Evolutionary conservation across 345 rosid genomes (phyloP).

Genomic region (Physaria fendleri): DNA sequence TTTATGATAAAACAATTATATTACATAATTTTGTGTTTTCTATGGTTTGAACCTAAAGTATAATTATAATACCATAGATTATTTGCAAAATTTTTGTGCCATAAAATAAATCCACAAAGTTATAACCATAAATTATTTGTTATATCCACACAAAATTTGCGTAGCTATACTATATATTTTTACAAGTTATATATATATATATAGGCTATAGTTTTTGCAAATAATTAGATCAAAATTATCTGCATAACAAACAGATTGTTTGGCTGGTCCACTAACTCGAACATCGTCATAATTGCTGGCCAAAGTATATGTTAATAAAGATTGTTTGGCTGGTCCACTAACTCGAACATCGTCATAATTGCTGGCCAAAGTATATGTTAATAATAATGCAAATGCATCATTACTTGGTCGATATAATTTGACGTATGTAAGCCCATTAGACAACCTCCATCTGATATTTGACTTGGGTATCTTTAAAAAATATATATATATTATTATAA

Average conservation of each 20-base stretch:
- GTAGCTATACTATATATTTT: no score
- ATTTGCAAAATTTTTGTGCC: no score
- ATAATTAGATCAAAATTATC: conserved; percentile 19
- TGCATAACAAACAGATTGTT: conserved; percentile 24
- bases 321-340: no score
- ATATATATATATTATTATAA: no score
- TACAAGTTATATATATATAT: no score
- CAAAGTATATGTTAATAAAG: conserved; percentile 6
- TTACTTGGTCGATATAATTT: conserved; percentile 9
- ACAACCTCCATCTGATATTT: no score
- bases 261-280: conserved; percentile 25
- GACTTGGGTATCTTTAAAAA: no score
- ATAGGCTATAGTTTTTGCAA: conserved; percentile 3
- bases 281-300: conserved; percentile 20
- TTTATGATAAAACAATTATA: neutral
- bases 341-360: conserved; percentile 16
- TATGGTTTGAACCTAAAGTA: neutral
- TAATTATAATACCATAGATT: no score
- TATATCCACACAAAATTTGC: no score
- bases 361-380: conserved; percentile 3
- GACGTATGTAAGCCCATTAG: neutral
- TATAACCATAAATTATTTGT: no score
- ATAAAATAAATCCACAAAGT: no score
- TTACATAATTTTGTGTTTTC: neutral
- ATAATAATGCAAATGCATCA: conserved; percentile 20